A percentile compares a stretch with the other conserved stretches of the same genome.
Conservation (phyloP, 495 filamentous ascomycete species). For the Halenospora varia region DNA sequence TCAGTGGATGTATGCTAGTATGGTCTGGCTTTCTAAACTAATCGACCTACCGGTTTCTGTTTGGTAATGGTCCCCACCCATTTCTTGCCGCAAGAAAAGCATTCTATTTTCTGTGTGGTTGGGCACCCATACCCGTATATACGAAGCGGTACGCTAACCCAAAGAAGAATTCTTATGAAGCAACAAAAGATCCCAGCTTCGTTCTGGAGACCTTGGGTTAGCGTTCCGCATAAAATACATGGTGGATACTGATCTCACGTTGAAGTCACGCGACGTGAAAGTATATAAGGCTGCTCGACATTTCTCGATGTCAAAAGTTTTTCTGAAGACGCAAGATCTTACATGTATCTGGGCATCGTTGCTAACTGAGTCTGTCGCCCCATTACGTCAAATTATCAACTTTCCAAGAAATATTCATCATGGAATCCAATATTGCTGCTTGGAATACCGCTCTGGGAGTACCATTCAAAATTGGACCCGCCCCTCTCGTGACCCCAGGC, state of each 20-base stretch:
- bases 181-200: not conserved
- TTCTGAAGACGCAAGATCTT: no score
- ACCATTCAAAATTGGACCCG: slow-evolving; percentile 7
- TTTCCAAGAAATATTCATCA: not conserved
- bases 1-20: slow-evolving; percentile 8
- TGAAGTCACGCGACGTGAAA: not conserved
- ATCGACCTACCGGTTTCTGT: not conserved
- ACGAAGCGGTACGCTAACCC: not conserved
- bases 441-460: not conserved
- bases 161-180: not conserved
- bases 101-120: not conserved
- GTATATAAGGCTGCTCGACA: not conserved
- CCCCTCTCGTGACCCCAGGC: slow-evolving; percentile 2
- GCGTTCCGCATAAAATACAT: not conserved
- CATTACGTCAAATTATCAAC: not conserved
- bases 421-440: slow-evolving; percentile 12
- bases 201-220: not conserved
- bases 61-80: no score
- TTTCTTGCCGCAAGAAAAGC: not conserved
- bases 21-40: slow-evolving; percentile 6
- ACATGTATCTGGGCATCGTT: no score
- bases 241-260: no score
- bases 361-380: no score
- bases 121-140: not conserved
- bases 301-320: not conserved